Conservation (phyloP, 352 stramenopile species). For the Pseudoperonospora humuli region DNA sequence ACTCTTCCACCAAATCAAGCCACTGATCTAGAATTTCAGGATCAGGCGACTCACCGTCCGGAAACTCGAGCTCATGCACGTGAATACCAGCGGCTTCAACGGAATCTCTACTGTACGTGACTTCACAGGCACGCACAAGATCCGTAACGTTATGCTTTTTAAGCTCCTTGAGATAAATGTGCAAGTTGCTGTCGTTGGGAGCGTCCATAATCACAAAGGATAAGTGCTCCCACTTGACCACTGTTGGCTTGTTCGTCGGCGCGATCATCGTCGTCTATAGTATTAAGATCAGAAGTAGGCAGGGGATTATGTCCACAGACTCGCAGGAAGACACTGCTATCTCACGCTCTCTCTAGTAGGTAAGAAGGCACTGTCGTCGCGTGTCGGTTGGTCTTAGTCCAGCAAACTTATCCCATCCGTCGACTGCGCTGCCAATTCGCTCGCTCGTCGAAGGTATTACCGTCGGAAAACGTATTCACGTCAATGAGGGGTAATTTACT, state of each 20-base stretch:
- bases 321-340: slow-evolving; percentile 4
- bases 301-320: background rate
- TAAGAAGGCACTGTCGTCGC: slow-evolving; percentile 17
- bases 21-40: slow-evolving; percentile 90
- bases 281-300: slow-evolving; percentile 1
- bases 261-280: slow-evolving; percentile 58
- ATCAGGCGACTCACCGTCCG: slow-evolving; percentile 91
- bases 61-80: slow-evolving; percentile 94
- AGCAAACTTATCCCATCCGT: slow-evolving; percentile 48
- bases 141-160: slow-evolving; percentile 94
- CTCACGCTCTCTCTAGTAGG: slow-evolving; percentile 9
- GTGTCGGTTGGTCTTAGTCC: slow-evolving; percentile 22
- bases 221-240: slow-evolving; percentile 86
- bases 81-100: slow-evolving; percentile 91
- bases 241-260: slow-evolving; percentile 78
- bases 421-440: slow-evolving; percentile 16
- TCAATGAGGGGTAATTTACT: slow-evolving; percentile 12
- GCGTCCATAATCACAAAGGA: slow-evolving; percentile 98
- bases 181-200: slow-evolving; percentile 93
- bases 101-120: slow-evolving; percentile 88
- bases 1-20: slow-evolving; percentile 92
- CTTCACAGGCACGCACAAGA: slow-evolving; percentile 93
- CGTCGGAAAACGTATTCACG: slow-evolving; percentile 3
- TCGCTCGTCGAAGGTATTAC: slow-evolving; percentile 12
- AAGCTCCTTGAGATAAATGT: slow-evolving; percentile 96